Percentiles rank a stretch among this genome's conserved stretches.
phyloP scores from a whole-genome alignment of 1,284 basidiomycete genomes.

The Trichosporon faecale region DNA sequence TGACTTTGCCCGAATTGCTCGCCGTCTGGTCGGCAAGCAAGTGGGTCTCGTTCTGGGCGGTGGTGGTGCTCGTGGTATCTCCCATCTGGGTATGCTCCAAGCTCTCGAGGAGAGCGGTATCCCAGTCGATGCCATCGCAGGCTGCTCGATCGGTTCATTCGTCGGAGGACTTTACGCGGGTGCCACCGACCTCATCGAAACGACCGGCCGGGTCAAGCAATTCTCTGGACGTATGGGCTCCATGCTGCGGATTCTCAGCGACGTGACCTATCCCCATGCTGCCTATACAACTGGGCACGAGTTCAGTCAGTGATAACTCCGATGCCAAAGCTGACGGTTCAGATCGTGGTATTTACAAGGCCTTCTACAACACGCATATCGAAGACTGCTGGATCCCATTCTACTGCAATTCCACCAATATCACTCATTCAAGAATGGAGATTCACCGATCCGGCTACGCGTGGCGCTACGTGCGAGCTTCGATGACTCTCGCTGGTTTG shows the following conservation, averaged over 20 bases:
- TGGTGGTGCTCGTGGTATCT: constrained; percentile 90
- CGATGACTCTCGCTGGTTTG: constrained; percentile 95
- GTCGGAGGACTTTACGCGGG: constrained; percentile 95
- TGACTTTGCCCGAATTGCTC: constrained; percentile 88
- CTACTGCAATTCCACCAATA: constrained; percentile 99
- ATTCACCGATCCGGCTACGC: constrained; percentile 95
- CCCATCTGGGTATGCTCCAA: constrained; percentile 84
- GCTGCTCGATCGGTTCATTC: constrained; percentile 84
- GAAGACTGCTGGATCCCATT: constrained; percentile 99
- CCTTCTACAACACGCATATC: constrained; percentile 89
- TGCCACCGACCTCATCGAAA: constrained; percentile 85
- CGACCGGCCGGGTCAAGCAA: constrained; percentile 66
- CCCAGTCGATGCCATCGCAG: constrained; percentile 87
- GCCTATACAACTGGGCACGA: constrained; percentile 98
- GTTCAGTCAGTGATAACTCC: constrained; percentile 57
- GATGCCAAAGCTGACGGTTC: constrained; percentile 20
- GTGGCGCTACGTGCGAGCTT: constrained; percentile 78
- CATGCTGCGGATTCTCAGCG: constrained; percentile 89
- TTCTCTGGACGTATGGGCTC: constrained; percentile 86
- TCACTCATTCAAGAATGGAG: constrained; percentile 94
- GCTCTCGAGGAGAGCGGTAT: constrained; percentile 89
- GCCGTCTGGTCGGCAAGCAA: constrained; percentile 86
- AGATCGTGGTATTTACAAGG: constrained; percentile 52
- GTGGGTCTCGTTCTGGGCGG: constrained; percentile 94
- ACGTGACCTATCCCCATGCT: constrained; percentile 94